Percentiles rank a stretch among this genome's conserved stretches.
phyloP scores from a whole-genome alignment of 2,329 filamentous ascomycete genomes.

The Penicillium polonicum region DNA sequence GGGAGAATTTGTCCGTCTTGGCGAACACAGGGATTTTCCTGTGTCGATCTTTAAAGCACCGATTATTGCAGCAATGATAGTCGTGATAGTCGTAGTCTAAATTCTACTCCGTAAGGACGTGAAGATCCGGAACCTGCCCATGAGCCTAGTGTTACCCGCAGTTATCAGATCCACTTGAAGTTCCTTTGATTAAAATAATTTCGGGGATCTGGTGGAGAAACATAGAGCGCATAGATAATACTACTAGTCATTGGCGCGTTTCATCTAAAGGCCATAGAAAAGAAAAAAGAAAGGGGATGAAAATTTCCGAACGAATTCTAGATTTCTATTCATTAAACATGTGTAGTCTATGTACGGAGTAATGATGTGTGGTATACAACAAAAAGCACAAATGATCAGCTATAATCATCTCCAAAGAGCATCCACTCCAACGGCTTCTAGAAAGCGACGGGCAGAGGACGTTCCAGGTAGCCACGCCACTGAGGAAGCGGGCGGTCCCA shows the following conservation, averaged over 20 bases:
- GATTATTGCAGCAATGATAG: constrained; percentile 18
- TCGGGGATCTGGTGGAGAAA: background rate
- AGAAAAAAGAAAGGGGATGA: background rate
- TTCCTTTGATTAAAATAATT: background rate
- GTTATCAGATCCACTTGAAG: background rate
- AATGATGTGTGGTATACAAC: constrained; percentile 10
- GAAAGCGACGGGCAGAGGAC: constrained; percentile 38
- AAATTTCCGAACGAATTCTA: background rate
- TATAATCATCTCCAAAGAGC: background rate
- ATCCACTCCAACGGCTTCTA: constrained; percentile 4
- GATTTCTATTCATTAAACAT: constrained; percentile 3
- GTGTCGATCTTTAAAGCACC: constrained; percentile 2
- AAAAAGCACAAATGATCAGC: background rate
- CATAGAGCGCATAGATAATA: no score
- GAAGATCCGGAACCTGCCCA: background rate
- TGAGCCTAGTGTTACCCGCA: background rate
- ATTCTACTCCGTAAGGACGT: background rate
- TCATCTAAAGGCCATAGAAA: background rate
- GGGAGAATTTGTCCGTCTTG: constrained; percentile 19
- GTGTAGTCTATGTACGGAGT: constrained; percentile 2
- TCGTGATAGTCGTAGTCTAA: constrained; percentile 9
- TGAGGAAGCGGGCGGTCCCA: constrained; percentile 52
- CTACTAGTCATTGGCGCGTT: background rate
- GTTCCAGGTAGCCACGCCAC: constrained; percentile 53
- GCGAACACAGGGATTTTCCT: background rate